Base-by-base conservation (phyloP, 345 rosid genomes). In the Pelargonium nanum region DNA sequence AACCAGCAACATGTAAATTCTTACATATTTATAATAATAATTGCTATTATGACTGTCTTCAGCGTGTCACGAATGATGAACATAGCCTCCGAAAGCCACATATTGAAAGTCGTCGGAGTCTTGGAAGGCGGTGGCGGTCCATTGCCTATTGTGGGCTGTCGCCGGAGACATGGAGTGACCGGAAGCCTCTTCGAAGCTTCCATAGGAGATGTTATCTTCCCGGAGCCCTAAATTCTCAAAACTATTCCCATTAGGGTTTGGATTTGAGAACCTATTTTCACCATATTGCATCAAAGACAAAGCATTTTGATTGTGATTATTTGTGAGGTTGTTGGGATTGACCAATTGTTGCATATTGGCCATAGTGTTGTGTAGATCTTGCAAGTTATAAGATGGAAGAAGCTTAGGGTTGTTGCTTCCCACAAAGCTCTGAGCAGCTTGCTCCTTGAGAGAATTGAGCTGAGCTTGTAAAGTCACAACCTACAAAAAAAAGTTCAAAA, bases 401-500 rank as follows among this genome's bases (percentile, higher is more conserved):
- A 70, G 65, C 63, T 56, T 56, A 34, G 45, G 45, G 26, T 19
- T 53, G 22, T 22, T 45, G 3, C 16, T 48, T 26, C 55, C 40
- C 26, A 56, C 26, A 25, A 23, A 20, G 51, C 65, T 77, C 70
- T 85, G 90, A 56, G 82, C 75, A 48, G 91, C 88, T 72, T 85
- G 89, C 66, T 92, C 91, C 76, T 84, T 86, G 48, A 91, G 83
- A 71, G 76, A 83, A 73, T 89, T 88, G 58, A 91, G 86, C 26
- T 91, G 91, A 63, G 90, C 79, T 61, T 88, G 98, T 62, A 91
- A 80, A 83, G 77, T 86, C 65, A 85, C 87, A 70, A 91, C 92
- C 98, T 86, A 32, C 22, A 13, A 20, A 58, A n/a, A 56, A 19
- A 69, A 44, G n/a, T 50, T 22, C 24, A 26, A 53, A 53, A 44